Evolutionary conservation across 2,329 filamentous ascomycete genomes (phyloP).

Genomic region (Leptosphaerulina australis): DNA sequence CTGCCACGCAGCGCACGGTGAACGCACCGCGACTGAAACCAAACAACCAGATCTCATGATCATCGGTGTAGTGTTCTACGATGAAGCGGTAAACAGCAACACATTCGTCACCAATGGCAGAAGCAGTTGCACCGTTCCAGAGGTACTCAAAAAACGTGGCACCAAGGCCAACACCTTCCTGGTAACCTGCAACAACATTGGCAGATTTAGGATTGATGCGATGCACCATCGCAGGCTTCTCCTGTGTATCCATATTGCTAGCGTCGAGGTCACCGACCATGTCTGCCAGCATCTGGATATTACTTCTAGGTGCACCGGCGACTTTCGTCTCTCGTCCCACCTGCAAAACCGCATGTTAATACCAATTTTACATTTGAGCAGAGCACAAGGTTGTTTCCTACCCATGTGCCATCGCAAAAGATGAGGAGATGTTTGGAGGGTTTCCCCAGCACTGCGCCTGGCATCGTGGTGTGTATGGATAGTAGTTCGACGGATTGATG

Average conservation of each 20-base stretch:
- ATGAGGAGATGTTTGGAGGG: constrained; percentile 37
- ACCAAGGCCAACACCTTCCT: constrained; percentile 46
- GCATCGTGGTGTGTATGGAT: constrained; percentile 14
- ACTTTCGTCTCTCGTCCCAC: constrained; percentile 42
- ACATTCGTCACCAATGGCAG: constrained; percentile 45
- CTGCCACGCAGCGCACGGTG: constrained; percentile 52
- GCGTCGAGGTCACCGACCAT: constrained; percentile 39
- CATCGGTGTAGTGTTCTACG: constrained; percentile 40
- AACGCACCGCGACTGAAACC: constrained; percentile 56
- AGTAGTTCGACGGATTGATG: too few relatives aligned
- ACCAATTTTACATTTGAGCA: not conserved
- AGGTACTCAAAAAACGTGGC: constrained; percentile 46
- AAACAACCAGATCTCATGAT: constrained; percentile 54
- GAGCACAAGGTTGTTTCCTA: not conserved
- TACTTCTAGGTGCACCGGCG: constrained; percentile 36
- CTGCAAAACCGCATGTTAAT: not conserved
- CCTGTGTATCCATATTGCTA: constrained; percentile 6
- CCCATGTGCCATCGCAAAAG: constrained; percentile 48
- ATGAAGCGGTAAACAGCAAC: constrained; percentile 46
- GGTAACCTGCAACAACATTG: constrained; percentile 44
- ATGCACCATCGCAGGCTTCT: constrained; percentile 30
- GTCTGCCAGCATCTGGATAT: constrained; percentile 42
- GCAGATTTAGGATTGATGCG: constrained; percentile 22
- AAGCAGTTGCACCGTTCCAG: constrained; percentile 46
- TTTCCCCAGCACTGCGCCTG: constrained; percentile 7